Percentiles rank a stretch among this genome's conserved stretches.
Evolutionary conservation across 2,329 filamentous ascomycete genomes (phyloP).

Genomic region (Thielaviopsis ethacetica): DNA sequence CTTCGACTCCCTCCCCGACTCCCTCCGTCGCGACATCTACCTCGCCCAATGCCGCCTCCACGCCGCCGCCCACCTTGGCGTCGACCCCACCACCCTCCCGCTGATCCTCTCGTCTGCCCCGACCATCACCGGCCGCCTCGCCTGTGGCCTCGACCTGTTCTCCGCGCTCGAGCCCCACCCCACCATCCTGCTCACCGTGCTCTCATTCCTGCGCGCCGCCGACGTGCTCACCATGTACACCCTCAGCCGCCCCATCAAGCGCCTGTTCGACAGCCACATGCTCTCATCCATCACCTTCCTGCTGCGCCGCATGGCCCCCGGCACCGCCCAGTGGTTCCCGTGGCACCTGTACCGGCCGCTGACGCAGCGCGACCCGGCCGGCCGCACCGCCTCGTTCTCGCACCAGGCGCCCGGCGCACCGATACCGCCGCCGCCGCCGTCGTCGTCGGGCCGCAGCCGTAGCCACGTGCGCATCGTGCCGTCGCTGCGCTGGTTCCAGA

Average conservation of each 20-base stretch:
- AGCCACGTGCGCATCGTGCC: conserved; percentile 34
- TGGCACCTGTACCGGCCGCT: conserved; percentile 41
- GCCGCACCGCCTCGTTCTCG: conserved; percentile 23
- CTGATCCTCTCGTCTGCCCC: conserved; percentile 12
- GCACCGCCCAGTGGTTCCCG: conserved; percentile 40
- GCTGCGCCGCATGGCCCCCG: conserved; percentile 35
- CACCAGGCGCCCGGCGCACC: conserved; percentile 12
- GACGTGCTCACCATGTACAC: conserved; percentile 50
- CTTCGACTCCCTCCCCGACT: conserved; percentile 5
- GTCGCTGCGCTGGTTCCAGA: conserved; percentile 48
- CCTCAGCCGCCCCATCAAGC: conserved; percentile 46
- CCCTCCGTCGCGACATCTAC: conserved; percentile 1
- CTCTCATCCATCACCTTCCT: conserved; percentile 40
- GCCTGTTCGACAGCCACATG: conserved; percentile 41
- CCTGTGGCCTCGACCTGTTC: conserved; percentile 25
- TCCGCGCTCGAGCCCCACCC: conserved; percentile 26
- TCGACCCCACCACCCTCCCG: conserved; percentile 7
- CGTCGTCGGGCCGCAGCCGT: too few relatives aligned
- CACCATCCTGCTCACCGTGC: conserved; percentile 25
- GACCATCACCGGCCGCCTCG: neutral
- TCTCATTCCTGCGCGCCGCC: conserved; percentile 25
- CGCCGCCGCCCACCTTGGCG: neutral
- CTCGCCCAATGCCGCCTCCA: neutral
- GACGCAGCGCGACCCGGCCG: conserved; percentile 43
- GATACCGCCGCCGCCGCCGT: conserved; percentile 13